Evolutionary conservation across 2,329 filamentous ascomycete species (phyloP).

Genomic region (Penicillium sp.): DNA sequence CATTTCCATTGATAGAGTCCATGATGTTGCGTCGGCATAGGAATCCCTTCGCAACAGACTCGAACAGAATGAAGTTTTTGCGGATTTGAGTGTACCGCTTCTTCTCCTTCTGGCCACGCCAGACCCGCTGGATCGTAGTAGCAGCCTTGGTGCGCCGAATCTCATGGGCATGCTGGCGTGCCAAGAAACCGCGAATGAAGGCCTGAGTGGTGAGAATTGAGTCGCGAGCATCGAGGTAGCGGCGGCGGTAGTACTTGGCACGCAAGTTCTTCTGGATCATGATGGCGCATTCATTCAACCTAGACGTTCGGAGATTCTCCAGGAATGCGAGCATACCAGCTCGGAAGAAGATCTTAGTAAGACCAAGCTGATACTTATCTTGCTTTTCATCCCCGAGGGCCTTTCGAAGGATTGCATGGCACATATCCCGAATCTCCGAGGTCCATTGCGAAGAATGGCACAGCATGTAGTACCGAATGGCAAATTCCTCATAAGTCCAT

Average conservation of each 20-base stretch:
- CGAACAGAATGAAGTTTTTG: constrained; percentile 74
- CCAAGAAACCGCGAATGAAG: constrained; percentile 64
- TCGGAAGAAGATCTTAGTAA: constrained; percentile 99
- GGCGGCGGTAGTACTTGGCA: constrained; percentile 87
- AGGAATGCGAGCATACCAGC: constrained; percentile 97
- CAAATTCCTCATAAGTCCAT: constrained; percentile 99
- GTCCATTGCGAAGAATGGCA: constrained; percentile 86
- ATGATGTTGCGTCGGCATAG: constrained; percentile 82
- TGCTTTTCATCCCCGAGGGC: constrained; percentile 70
- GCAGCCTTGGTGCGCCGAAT: constrained; percentile 75
- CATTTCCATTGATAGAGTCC: constrained; percentile 87
- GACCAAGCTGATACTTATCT: constrained; percentile 93
- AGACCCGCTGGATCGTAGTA: constrained; percentile 88
- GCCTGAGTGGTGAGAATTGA: constrained; percentile 75
- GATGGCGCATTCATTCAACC: constrained; percentile 85
- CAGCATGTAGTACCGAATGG: constrained; percentile 94
- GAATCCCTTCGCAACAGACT: constrained; percentile 85
- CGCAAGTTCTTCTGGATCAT: constrained; percentile 98
- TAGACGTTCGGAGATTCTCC: constrained; percentile 81
- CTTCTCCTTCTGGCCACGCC: constrained; percentile 84
- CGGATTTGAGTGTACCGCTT: constrained; percentile 70
- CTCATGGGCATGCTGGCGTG: constrained; percentile 69
- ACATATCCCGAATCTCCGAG: constrained; percentile 86
- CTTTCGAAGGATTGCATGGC: constrained; percentile 79
- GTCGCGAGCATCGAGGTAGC: constrained; percentile 76